Base-by-base conservation (phyloP, 345 rosid genomes). In the Brassica incana region DNA sequence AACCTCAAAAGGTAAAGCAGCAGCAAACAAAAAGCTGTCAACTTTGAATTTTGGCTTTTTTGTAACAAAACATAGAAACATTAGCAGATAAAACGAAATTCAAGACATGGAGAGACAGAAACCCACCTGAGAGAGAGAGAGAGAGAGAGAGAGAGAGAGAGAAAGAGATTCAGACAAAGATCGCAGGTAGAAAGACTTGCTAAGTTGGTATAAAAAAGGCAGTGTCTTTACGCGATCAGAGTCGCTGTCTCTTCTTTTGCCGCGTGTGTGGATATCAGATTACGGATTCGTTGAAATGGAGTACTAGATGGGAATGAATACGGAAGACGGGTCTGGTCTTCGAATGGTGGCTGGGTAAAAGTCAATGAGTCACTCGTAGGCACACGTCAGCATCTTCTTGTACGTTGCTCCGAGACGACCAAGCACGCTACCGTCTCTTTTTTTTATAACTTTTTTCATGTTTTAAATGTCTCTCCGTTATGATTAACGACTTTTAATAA, bases 361-460 rank as follows among this genome's bases (percentile, higher is more conserved):
- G 84, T 81, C 84, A 76, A 81, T 72, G 80, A 50, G 75, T 75
- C 80, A 45, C 67, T 8, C 75, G 69, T 71, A 48, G 25, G 69
- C 71, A 71, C 73, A 71, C 73, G 69, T 70, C 77, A 76, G 5
- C 65, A 23, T 18, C 58, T 56, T 18, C 35, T 50, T 12, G 9
- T 61, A 69, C 73, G 48, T 59, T 29, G 69, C 68, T 32, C 35
- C 36, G 50, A 50, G 58, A 70, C 58, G 80, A 36, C 54, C 70
- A 9, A 70, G 54, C 38, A 76, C 30, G 32, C 72, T 54, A 35
- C 32, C 9, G 5, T 70, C 4, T 54, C n/a, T 45, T 18, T 16
- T 8, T 14, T 10, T 18, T 20, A 23, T 1, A 6, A 1, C 7
- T 27, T 23, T 12, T 12, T 1, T 69, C 82, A 30, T 69, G 64